Evolutionary conservation across 106 monocot genomes (phyloP), one percentile per base, ranked within the genome.

Genomic region (Agapanthus africanus): DNA sequence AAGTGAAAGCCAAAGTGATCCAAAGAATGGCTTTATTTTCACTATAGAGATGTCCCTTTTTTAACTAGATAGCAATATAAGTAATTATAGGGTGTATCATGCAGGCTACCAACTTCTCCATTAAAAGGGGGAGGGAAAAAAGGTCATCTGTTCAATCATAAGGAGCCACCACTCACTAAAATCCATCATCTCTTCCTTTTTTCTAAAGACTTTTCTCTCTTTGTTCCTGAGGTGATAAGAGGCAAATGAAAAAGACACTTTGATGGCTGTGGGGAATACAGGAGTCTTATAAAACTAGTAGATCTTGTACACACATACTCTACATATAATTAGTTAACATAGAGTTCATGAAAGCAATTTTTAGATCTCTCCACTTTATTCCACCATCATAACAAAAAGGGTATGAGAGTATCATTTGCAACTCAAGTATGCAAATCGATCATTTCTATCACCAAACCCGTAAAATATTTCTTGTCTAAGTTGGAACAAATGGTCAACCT

Each of bases 231-330:
- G 41, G 68, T 67, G 33, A 56, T 57, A 30, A 59, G 25, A 11
- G 65, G 28, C n/a, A 61, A 40, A 59, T 68, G 57, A 30, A 59
- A 31, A 75, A 36, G 67, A 75, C 52, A 41, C 75, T 59, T 57
- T 68, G 75, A 42, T 75, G 75, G 41, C 67, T 14, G 67, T 75
- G 67, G 68, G 67, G 75, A 35, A 59, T 31, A 41, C 14, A 62
- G 11, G 31, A 3, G 23, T n/a, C 4, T 16, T n/a, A 8, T 8
- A 30, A 59, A 32, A 56, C 31, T 40, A 54, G 54, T 31, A 30
- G 66, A 40, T 56, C 35, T 49, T 27, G 28, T 35, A 26, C n/a
- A 61, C 4, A 36, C 10, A 63, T 27, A 25, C 25, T 0, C 3
- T 21, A 25, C 18, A 34, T 36, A 19, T 40, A 11, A 23, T 23